phyloP scores from a whole-genome alignment of 345 rosid genomes.

The Erodium maritimum region DNA sequence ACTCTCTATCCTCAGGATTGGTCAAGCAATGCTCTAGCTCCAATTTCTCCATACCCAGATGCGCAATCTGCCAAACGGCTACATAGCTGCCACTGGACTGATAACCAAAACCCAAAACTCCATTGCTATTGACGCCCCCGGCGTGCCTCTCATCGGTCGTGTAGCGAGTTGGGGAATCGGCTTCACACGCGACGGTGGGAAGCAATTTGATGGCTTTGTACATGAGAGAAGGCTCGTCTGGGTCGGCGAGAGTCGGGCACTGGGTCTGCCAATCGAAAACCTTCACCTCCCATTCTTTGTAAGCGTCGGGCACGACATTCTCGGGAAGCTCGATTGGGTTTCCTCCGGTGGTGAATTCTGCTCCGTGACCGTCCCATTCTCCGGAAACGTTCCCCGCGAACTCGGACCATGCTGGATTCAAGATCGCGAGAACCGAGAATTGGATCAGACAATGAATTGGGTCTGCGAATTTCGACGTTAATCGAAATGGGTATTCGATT shows the following conservation, averaged over 20 bases:
- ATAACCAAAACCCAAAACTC: conserved; percentile 51
- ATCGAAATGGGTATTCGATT: not conserved
- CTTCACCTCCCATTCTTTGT: conserved; percentile 88
- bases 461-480: not conserved
- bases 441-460: not conserved
- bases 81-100: conserved; percentile 61
- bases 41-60: conserved; percentile 15
- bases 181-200: conserved; percentile 98
- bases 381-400: conserved; percentile 68
- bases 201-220: conserved; percentile 68
- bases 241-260: conserved; percentile 75
- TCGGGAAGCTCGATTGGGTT: conserved; percentile 72
- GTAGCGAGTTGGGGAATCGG: conserved; percentile 79
- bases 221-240: conserved; percentile 22
- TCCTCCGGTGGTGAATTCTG: conserved; percentile 63
- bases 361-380: conserved; percentile 96
- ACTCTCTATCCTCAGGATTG: conserved; percentile 63
- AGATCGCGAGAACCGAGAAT: not conserved
- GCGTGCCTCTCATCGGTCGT: conserved; percentile 37
- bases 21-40: conserved; percentile 80
- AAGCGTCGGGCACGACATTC: conserved; percentile 82
- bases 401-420: conserved; percentile 48
- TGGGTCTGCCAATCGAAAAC: conserved; percentile 98
- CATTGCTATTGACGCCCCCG: conserved; percentile 23
- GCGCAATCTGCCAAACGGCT: conserved; percentile 51